These are phyloP conservation scores for Suillus bovinus DNA, from an alignment of 768 basidiomycete genomes.

Conservation along the genomic window DNA sequence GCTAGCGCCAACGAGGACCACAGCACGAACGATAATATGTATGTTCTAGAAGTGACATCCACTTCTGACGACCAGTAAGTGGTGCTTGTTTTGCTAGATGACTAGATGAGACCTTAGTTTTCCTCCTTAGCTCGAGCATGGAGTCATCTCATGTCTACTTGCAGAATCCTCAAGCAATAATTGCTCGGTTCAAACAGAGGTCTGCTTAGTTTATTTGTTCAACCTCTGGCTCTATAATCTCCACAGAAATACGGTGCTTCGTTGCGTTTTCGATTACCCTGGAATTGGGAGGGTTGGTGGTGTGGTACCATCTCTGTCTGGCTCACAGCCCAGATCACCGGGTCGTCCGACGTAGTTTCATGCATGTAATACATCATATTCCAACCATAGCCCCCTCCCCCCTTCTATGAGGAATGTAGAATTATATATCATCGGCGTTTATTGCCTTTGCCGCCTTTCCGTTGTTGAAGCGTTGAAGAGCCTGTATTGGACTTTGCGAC, in stretches of 20 bases:
- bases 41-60: constrained; percentile 65
- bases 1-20: constrained; percentile 52
- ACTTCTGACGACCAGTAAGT: constrained; percentile 47
- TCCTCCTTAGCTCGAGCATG: constrained; percentile 14
- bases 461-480: constrained; percentile 26
- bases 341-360: constrained; percentile 1
- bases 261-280: constrained; percentile 58
- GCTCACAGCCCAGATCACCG: constrained; percentile 16
- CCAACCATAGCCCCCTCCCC: background rate
- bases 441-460: constrained; percentile 38
- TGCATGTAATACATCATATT: constrained; percentile 11
- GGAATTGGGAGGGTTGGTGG: constrained; percentile 16
- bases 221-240: constrained; percentile 8
- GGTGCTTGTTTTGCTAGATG: background rate
- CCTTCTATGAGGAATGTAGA: constrained; percentile 11
- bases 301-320: constrained; percentile 9
- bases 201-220: constrained; percentile 21
- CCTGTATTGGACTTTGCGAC: constrained; percentile 15
- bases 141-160: constrained; percentile 30
- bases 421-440: constrained; percentile 30
- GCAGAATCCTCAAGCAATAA: constrained; percentile 47
- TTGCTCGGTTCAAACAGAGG: constrained; percentile 73
- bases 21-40: constrained; percentile 66
- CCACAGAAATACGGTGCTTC: constrained; percentile 52
- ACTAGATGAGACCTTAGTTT: background rate